phyloP scores from a whole-genome alignment of 2,329 filamentous ascomycete genomes.

The Penicillium italicum region DNA sequence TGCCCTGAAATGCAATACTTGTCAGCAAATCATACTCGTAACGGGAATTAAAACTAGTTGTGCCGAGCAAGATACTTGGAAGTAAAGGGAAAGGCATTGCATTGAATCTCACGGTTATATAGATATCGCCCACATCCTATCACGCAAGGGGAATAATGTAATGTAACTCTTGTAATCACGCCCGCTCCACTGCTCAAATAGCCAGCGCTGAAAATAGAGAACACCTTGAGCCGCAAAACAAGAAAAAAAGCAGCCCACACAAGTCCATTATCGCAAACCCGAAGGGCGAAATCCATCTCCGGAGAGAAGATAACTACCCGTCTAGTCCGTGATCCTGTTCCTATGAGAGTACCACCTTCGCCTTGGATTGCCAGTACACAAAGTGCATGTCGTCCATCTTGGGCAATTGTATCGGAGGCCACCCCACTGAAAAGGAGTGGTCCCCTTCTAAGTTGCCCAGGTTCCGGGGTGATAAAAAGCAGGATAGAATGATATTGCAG shows the following conservation, averaged over 20 bases:
- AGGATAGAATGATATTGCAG: slow-evolving; percentile 25
- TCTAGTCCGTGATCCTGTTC: not conserved
- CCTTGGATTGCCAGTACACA: not conserved
- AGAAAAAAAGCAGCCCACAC: not conserved
- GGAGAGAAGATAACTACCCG: slow-evolving; percentile 34
- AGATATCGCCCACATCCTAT: not conserved
- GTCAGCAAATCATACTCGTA: slow-evolving; percentile 12
- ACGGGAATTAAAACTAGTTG: not conserved
- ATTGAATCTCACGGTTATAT: slow-evolving; percentile 11
- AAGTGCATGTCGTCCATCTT: slow-evolving; percentile 39
- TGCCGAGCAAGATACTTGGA: not conserved
- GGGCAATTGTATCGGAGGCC: slow-evolving; percentile 59
- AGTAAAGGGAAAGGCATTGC: not conserved
- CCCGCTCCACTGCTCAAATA: slow-evolving; percentile 26
- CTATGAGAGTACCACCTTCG: not conserved
- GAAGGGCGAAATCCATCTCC: slow-evolving; percentile 36
- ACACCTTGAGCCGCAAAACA: slow-evolving; percentile 4
- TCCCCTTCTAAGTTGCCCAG: slow-evolving; percentile 56
- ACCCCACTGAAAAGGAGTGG: slow-evolving; percentile 46
- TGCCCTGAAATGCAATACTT: slow-evolving; percentile 12
- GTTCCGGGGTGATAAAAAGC: not conserved
- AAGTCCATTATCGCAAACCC: slow-evolving; percentile 13
- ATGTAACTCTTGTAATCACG: slow-evolving; percentile 41
- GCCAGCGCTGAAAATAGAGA: slow-evolving; percentile 15
- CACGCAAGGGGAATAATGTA: not conserved